Evolutionary conservation across 345 rosid species (phyloP).

Genomic region (Microcos paniculata): DNA sequence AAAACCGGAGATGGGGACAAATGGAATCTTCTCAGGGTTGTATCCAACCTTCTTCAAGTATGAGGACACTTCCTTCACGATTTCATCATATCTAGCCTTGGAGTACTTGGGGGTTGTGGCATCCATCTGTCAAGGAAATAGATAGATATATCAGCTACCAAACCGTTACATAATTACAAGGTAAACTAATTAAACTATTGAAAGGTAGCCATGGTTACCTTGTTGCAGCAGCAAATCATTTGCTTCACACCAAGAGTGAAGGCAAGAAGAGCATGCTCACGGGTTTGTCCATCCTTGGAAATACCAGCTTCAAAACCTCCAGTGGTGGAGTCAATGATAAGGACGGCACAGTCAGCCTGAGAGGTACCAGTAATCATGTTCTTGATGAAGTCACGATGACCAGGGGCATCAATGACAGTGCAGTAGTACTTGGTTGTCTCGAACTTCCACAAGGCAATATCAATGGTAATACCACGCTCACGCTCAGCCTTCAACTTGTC

Average conservation of each 20-base stretch:
- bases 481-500: slow-evolving; percentile 91
- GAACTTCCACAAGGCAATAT: slow-evolving; percentile 80
- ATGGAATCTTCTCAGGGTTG: no score
- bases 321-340: no score
- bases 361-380: no score
- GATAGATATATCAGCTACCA: slow-evolving; percentile 7
- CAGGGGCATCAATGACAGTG: no score
- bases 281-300: slow-evolving; percentile 77
- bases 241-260: slow-evolving; percentile 89
- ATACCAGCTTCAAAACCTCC: no score
- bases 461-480: slow-evolving; percentile 84
- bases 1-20: no score
- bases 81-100: slow-evolving; percentile 74
- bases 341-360: no score
- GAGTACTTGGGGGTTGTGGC: slow-evolving; percentile 82
- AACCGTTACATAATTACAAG: slow-evolving; percentile 32
- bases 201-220: slow-evolving; percentile 29
- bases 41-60: slow-evolving; percentile 74
- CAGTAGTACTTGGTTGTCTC: slow-evolving; percentile 86
- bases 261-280: slow-evolving; percentile 80
- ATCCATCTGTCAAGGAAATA: slow-evolving; percentile 52
- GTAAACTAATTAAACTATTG: no score
- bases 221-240: slow-evolving; percentile 83
- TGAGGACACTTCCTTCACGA: slow-evolving; percentile 66
- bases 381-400: no score